These are phyloP conservation scores for Fistulifera pelliculosa DNA, from an alignment of 108 stramenopile genomes.

Conservation along the genomic window DNA sequence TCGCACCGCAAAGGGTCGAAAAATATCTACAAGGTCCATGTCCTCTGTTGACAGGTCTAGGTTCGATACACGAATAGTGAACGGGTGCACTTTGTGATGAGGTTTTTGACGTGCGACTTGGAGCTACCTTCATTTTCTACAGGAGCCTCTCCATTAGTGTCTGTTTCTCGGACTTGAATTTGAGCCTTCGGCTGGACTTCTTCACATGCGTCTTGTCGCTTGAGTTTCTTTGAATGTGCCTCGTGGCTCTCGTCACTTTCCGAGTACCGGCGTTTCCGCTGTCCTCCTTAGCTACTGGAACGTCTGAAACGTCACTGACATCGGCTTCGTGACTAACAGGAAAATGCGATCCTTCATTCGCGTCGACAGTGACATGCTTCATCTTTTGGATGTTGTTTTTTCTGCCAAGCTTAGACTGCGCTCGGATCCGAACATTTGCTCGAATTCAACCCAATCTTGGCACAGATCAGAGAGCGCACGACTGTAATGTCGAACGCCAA, in stretches of 20 bases:
- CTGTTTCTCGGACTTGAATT: too few relatives aligned
- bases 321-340: too few relatives aligned
- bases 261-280: too few relatives aligned
- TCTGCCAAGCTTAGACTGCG: constrained; percentile 39
- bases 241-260: too few relatives aligned
- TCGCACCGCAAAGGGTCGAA: constrained; percentile 53
- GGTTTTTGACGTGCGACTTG: neutral
- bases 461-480: constrained; percentile 48
- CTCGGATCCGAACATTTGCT: constrained; percentile 57
- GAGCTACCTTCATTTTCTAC: neutral
- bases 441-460: constrained; percentile 63
- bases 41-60: constrained; percentile 58
- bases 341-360: neutral
- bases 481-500: constrained; percentile 37
- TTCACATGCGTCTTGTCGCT: too few relatives aligned
- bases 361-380: constrained; percentile 5
- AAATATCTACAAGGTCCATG: constrained; percentile 78
- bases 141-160: neutral
- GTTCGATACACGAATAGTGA: constrained; percentile 73
- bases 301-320: too few relatives aligned
- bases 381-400: too few relatives aligned
- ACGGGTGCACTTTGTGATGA: constrained; percentile 78
- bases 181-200: too few relatives aligned
- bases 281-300: too few relatives aligned
- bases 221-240: too few relatives aligned